Conservation (phyloP, 2,329 filamentous ascomycete species). For the Claviceps sp. region DNA sequence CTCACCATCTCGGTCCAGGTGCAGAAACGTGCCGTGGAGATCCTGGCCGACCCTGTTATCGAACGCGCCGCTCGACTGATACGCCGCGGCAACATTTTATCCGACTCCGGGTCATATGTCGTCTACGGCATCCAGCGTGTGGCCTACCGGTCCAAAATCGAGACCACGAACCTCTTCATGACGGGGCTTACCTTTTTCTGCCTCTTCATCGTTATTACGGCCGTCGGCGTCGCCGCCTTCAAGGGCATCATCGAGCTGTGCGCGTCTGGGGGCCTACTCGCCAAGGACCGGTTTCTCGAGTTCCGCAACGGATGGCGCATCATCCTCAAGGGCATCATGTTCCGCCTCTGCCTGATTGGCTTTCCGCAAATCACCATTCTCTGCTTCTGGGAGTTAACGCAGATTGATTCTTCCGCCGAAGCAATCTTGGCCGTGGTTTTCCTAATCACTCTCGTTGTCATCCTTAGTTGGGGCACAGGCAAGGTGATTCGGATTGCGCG, state of each 20-base stretch:
- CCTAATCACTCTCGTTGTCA: conserved; percentile 61
- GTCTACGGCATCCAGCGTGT: conserved; percentile 80
- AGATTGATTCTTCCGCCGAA: conserved; percentile 72
- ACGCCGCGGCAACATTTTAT: conserved; percentile 38
- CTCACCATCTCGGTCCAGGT: conserved; percentile 69
- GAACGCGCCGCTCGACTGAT: conserved; percentile 14
- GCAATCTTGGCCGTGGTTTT: conserved; percentile 80
- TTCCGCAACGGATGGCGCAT: conserved; percentile 90
- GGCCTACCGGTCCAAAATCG: conserved; percentile 71
- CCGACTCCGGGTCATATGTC: conserved; percentile 38
- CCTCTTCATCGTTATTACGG: conserved; percentile 63
- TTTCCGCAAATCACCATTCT: conserved; percentile 84
- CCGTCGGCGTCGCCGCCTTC: conserved; percentile 60
- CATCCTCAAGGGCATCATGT: conserved; percentile 83
- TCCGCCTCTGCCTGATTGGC: conserved; percentile 77
- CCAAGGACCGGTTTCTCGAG: conserved; percentile 73
- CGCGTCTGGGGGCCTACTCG: conserved; percentile 62
- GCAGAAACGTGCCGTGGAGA: conserved; percentile 41
- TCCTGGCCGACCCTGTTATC: conserved; percentile 29
- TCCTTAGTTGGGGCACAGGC: conserved; percentile 70
- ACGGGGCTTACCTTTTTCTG: conserved; percentile 82
- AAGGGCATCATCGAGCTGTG: conserved; percentile 68
- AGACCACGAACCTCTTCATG: conserved; percentile 83
- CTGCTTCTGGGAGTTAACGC: conserved; percentile 84
- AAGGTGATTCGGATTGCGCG: conserved; percentile 83